Conservation (phyloP, 345 rosid species). For the Noccaea caerulescens region DNA sequence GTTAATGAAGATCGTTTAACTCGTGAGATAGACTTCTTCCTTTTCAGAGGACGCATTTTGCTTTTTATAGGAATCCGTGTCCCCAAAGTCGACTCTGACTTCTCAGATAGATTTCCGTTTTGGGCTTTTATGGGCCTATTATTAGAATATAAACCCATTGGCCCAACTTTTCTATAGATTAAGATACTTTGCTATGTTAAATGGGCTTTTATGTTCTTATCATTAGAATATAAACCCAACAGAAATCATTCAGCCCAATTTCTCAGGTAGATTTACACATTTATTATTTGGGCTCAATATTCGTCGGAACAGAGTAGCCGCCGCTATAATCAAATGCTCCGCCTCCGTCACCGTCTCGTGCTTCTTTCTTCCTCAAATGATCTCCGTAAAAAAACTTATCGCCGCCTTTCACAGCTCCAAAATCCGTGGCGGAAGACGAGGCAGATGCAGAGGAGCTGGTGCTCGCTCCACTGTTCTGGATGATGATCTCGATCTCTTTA, state of each 20-base stretch:
- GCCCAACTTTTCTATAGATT: not conserved
- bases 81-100: constrained; percentile 22
- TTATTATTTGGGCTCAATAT: constrained; percentile 67
- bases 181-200: not conserved
- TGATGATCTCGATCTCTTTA: constrained; percentile 70
- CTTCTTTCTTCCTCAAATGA: constrained; percentile 45
- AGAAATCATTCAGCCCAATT: too few species aligned
- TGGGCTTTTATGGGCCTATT: constrained; percentile 31
- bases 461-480: constrained; percentile 69
- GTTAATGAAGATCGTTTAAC: constrained; percentile 26
- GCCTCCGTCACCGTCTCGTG: constrained; percentile 31
- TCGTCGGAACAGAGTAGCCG: constrained; percentile 62
- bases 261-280: too few species aligned
- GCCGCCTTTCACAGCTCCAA: constrained; percentile 54
- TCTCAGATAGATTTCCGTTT: constrained; percentile 35
- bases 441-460: constrained; percentile 78
- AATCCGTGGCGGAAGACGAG: constrained; percentile 80
- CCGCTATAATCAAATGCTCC: constrained; percentile 73
- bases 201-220: too few species aligned
- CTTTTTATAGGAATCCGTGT: constrained; percentile 38
- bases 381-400: constrained; percentile 58
- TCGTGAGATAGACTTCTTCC: constrained; percentile 30
- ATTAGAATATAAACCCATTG: not conserved
- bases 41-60: constrained; percentile 23
- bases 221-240: too few species aligned